Percentiles rank a stretch among this genome's conserved stretches.
phyloP scores from a whole-genome alignment of 1,284 basidiomycete species.

The Macrocybe sp. region DNA sequence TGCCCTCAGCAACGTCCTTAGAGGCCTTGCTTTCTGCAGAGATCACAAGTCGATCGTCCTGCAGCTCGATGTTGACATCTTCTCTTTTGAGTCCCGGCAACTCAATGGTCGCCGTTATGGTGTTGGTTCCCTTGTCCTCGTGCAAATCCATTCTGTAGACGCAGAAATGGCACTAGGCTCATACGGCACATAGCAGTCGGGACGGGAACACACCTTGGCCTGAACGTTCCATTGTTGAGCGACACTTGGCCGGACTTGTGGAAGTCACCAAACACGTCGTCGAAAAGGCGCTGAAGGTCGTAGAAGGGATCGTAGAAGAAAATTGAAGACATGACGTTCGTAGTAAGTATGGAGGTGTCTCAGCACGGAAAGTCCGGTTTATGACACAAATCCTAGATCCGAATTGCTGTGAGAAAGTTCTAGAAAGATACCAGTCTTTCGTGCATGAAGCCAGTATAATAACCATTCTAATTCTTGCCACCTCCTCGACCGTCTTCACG shows the following conservation, averaged over 20 bases:
- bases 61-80: constrained; percentile 33
- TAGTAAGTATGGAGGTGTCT: not conserved
- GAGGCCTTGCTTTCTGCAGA: constrained; percentile 33
- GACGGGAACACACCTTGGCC: not conserved
- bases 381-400: too few species aligned
- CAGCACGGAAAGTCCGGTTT: too few species aligned
- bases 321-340: constrained; percentile 20
- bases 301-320: constrained; percentile 42
- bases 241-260: constrained; percentile 1
- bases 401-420: too few species aligned
- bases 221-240: constrained; percentile 4
- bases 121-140: constrained; percentile 32
- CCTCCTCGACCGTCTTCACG: too few species aligned
- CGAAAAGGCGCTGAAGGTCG: constrained; percentile 44
- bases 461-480: too few species aligned
- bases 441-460: too few species aligned
- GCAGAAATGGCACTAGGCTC: not conserved
- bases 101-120: constrained; percentile 39
- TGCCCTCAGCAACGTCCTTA: constrained; percentile 30
- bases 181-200: not conserved
- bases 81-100: constrained; percentile 40
- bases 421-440: too few species aligned
- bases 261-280: constrained; percentile 32
- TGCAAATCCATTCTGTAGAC: constrained; percentile 37
- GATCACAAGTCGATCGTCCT: constrained; percentile 34